phyloP scores from a whole-genome alignment of 768 basidiomycete genomes.

The Lactarius deliciosus region DNA sequence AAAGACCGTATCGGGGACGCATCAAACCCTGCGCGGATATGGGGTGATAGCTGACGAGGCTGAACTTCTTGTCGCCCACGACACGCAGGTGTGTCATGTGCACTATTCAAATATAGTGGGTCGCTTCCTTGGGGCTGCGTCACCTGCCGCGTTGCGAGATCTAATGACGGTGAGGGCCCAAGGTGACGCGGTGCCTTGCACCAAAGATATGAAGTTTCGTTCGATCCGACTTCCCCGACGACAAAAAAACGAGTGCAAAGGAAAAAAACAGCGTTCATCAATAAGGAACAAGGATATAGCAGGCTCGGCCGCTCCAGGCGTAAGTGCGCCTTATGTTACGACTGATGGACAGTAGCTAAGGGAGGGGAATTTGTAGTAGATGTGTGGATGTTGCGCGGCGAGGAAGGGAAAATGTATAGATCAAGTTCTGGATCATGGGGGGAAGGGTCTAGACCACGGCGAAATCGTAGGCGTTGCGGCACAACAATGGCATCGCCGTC shows the following conservation, averaged over 20 bases:
- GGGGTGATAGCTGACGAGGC: slow-evolving; percentile 14
- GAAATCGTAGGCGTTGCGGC: slow-evolving; percentile 29
- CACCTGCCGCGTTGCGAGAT: slow-evolving; percentile 9
- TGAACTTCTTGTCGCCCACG: slow-evolving; percentile 10
- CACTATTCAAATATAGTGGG: slow-evolving; percentile 7
- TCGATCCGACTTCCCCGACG: background rate
- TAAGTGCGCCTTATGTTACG: background rate
- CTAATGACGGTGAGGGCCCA: slow-evolving; percentile 3
- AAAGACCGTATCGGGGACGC: slow-evolving; percentile 19
- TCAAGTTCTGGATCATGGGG: slow-evolving; percentile 24
- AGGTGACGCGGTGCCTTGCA: slow-evolving; percentile 14
- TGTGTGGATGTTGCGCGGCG: slow-evolving; percentile 21
- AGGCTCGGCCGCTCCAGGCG: slow-evolving; percentile 17
- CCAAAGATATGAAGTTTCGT: background rate
- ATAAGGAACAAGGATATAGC: background rate
- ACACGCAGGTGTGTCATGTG: slow-evolving; percentile 14
- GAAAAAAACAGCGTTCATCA: no score
- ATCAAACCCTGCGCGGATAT: slow-evolving; percentile 11
- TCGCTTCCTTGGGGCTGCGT: slow-evolving; percentile 14
- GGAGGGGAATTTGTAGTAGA: slow-evolving; percentile 20
- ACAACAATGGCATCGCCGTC: slow-evolving; percentile 10
- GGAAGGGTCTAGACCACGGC: slow-evolving; percentile 23
- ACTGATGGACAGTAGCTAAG: slow-evolving; percentile 9
- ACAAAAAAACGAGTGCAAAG: background rate
- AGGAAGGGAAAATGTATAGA: slow-evolving; percentile 9